These are phyloP conservation scores for Tolypocladium ovalisporum DNA, from an alignment of 2,329 filamentous ascomycete species.

Conservation along the genomic window DNA sequence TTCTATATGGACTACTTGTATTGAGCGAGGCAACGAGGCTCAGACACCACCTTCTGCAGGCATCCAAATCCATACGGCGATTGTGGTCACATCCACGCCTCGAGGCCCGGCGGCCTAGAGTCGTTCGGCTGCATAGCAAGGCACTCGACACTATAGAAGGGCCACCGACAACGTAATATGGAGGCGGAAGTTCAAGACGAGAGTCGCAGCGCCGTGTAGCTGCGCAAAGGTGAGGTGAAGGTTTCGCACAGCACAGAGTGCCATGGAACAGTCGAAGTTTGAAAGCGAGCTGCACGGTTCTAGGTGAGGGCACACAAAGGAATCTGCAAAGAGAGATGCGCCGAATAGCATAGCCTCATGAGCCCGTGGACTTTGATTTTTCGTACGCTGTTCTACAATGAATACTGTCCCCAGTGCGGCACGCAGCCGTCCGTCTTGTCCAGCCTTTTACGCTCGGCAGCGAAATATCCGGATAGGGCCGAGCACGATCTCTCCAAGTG, in stretches of 20 bases:
- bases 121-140: not conserved
- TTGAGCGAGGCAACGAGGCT: not conserved
- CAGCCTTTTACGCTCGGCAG: not conserved
- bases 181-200: not conserved
- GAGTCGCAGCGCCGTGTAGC: not conserved
- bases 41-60: not conserved
- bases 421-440: not conserved
- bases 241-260: not conserved
- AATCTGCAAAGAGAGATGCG: too few species aligned
- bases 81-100: not conserved
- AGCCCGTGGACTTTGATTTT: not conserved
- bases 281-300: not conserved
- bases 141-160: too few species aligned
- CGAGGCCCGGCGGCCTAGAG: not conserved
- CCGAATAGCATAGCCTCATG: not conserved
- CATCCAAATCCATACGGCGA: conserved; percentile 1
- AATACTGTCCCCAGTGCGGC: not conserved
- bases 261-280: not conserved
- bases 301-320: not conserved
- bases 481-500: not conserved
- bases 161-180: not conserved
- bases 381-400: not conserved
- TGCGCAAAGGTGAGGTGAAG: not conserved
- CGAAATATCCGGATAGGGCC: not conserved
- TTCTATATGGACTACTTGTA: not conserved